Conservation (phyloP, 495 filamentous ascomycete genomes). For the Lasiosphaeria miniovina region DNA sequence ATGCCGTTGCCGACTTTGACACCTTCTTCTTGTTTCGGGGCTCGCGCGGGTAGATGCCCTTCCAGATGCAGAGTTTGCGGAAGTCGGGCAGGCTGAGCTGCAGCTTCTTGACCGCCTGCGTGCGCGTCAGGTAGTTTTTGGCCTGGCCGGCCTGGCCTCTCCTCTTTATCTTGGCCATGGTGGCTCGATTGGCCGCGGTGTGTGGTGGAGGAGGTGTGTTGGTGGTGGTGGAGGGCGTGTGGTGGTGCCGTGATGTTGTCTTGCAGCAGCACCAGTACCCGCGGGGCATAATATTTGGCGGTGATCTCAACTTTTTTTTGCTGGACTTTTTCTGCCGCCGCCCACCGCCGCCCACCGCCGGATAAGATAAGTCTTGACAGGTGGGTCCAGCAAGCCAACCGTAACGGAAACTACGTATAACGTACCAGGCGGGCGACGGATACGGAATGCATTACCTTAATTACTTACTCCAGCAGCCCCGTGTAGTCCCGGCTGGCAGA, state of each 20-base stretch:
- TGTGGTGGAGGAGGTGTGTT: background rate
- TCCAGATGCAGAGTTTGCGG: slow-evolving; percentile 97
- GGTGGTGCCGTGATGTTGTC: background rate
- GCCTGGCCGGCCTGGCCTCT: slow-evolving; percentile 90
- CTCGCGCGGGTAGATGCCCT: slow-evolving; percentile 97
- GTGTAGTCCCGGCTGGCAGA: too few relatives aligned
- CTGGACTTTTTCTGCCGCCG: slow-evolving; percentile 29
- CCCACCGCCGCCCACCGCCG: slow-evolving; percentile 22
- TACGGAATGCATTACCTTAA: too few relatives aligned
- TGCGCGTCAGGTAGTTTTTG: slow-evolving; percentile 97
- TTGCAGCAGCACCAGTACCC: slow-evolving; percentile 4
- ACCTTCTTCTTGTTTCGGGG: slow-evolving; percentile 95
- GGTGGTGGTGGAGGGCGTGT: slow-evolving; percentile 8
- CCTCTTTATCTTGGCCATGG: slow-evolving; percentile 91
- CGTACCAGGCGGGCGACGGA: too few relatives aligned
- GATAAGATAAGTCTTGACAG: slow-evolving; percentile 25
- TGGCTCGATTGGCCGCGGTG: slow-evolving; percentile 14
- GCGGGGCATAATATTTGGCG: slow-evolving; percentile 17
- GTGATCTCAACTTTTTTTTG: slow-evolving; percentile 35
- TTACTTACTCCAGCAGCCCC: too few relatives aligned
- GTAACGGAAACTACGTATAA: background rate
- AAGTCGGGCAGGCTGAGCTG: slow-evolving; percentile 97
- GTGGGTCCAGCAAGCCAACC: too few relatives aligned
- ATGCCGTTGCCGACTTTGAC: slow-evolving; percentile 80
- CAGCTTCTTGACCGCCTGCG: slow-evolving; percentile 93